Percentiles rank a stretch among this genome's conserved stretches.
These are phyloP conservation scores for Quercus tomentella DNA, from an alignment of 331 rosid species.

Conservation along the genomic window DNA sequence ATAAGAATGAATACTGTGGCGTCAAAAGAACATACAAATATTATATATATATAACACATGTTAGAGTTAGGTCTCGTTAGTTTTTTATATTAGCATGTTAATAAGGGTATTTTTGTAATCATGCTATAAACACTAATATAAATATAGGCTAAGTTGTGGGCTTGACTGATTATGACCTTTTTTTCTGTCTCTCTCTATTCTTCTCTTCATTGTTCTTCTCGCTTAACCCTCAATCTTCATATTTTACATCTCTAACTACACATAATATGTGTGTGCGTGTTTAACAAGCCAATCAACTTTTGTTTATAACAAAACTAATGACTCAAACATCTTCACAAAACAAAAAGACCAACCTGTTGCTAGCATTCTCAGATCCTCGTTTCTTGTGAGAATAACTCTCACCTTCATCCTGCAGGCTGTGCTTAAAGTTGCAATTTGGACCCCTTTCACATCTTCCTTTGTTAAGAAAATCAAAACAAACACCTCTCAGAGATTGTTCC, in stretches of 20 bases:
- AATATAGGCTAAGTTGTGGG: no score
- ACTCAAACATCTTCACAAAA: slow-evolving; percentile 2
- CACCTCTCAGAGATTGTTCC: slow-evolving; percentile 77
- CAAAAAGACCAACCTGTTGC: slow-evolving; percentile 42
- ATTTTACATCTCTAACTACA: no score
- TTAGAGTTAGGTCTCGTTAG: no score
- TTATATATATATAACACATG: neutral
- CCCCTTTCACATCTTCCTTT: slow-evolving; percentile 94
- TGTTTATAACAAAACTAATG: neutral
- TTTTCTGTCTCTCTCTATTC: no score
- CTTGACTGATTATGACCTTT: no score
- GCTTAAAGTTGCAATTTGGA: slow-evolving; percentile 83
- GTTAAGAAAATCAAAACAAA: slow-evolving; percentile 85
- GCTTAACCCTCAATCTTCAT: no score
- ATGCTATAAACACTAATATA: no score
- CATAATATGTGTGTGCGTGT: no score
- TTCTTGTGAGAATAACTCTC: slow-evolving; percentile 43
- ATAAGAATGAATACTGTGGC: neutral
- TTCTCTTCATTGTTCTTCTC: no score
- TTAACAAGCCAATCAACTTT: neutral
- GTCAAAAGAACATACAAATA: neutral
- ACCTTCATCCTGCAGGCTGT: slow-evolving; percentile 67
- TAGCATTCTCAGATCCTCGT: slow-evolving; percentile 47
- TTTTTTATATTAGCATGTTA: no score
- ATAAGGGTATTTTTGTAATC: no score